phyloP scores from a whole-genome alignment of 305 asterid species.

The Fraxinus latifolia region DNA sequence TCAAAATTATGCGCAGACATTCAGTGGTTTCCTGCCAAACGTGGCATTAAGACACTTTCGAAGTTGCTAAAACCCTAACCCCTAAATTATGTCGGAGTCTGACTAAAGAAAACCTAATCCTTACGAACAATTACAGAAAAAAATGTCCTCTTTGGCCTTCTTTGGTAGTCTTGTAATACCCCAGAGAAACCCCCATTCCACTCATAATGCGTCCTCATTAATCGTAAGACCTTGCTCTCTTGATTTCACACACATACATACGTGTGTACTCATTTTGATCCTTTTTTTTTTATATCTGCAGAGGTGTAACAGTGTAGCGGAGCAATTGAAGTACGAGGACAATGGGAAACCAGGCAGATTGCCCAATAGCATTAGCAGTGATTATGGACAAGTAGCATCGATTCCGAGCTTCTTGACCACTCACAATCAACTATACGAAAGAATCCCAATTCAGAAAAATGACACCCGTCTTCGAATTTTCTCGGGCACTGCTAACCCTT shows the following conservation, averaged over 20 bases:
- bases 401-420: constrained; percentile 52
- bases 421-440: constrained; percentile 26
- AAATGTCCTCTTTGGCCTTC: constrained; percentile 55
- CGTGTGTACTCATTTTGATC: neutral
- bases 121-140: neutral
- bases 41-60: neutral
- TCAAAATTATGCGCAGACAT: no score
- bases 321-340: constrained; percentile 51
- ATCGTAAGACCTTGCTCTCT: constrained; percentile 34
- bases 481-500: constrained; percentile 91
- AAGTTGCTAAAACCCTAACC: constrained; percentile 33
- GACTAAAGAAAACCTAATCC: neutral
- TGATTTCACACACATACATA: neutral
- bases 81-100: neutral
- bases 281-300: constrained; percentile 1
- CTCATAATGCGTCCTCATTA: constrained; percentile 18
- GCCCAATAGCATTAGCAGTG: constrained; percentile 32
- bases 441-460: constrained; percentile 28
- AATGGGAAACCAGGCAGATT: constrained; percentile 46
- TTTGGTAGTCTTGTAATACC: constrained; percentile 37
- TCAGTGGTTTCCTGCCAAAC: neutral
- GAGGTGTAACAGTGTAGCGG: constrained; percentile 52
- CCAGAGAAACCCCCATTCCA: constrained; percentile 19
- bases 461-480: constrained; percentile 78
- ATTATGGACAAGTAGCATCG: constrained; percentile 31